Percentiles rank a stretch among this genome's conserved stretches.
Conservation (phyloP, 768 basidiomycete genomes). For the Ramaria rubella region DNA sequence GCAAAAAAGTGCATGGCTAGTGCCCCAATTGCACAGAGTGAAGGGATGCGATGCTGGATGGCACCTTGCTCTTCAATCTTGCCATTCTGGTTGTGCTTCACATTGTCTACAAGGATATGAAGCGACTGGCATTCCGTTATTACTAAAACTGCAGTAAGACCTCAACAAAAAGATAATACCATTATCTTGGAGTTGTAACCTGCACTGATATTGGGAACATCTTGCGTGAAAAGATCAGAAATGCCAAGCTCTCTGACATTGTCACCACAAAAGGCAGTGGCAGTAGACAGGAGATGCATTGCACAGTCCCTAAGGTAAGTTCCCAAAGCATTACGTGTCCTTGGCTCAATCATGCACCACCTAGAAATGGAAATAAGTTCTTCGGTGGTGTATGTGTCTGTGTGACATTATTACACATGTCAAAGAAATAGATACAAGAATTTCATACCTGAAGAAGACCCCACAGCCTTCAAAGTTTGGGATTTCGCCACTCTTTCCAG, state of each 20-base stretch:
- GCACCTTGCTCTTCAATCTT: conserved; percentile 27
- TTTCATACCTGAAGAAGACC: no score
- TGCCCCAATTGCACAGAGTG: conserved; percentile 26
- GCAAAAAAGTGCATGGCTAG: conserved; percentile 25
- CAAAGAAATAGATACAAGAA: not conserved
- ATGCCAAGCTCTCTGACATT: no score
- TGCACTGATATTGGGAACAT: no score
- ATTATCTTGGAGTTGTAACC: not conserved
- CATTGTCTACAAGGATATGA: not conserved
- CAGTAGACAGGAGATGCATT: not conserved
- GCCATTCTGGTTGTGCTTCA: no score
- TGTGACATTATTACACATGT: not conserved
- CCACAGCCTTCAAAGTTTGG: no score
- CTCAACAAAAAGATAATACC: not conserved
- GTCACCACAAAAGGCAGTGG: no score
- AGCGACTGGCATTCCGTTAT: not conserved
- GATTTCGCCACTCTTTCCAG: not conserved
- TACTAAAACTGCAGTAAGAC: not conserved
- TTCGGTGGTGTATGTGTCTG: conserved; percentile 23
- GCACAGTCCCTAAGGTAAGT: no score
- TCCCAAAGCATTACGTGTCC: not conserved
- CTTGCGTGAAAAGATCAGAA: no score
- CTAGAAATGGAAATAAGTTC: conserved; percentile 20
- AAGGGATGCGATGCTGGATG: conserved; percentile 23
- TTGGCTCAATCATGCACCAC: conserved; percentile 14